Evolutionary conservation across 1,284 basidiomycete species (phyloP).

Genomic region (Trametes polyzona): DNA sequence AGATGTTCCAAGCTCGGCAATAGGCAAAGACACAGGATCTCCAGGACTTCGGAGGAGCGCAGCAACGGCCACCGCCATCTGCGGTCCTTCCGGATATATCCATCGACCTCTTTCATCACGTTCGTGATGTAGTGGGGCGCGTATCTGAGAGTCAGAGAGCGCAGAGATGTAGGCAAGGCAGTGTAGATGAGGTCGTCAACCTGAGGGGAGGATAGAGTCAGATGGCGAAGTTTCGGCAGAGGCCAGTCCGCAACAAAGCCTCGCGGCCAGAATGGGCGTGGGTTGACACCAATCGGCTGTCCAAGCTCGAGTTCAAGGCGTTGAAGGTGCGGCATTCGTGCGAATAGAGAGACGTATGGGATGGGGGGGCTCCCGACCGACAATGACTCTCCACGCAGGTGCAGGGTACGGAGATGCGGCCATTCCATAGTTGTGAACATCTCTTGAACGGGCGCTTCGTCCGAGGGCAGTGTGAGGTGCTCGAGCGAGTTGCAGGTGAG

Average conservation of each 20-base stretch:
- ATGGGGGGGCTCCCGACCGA: background rate
- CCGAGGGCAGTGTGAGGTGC: background rate
- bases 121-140: background rate
- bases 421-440: no score
- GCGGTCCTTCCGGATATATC: no score
- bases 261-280: background rate
- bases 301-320: background rate
- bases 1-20: background rate
- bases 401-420: no score
- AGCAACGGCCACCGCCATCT: background rate
- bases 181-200: background rate
- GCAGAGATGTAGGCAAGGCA: background rate
- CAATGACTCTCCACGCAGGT: background rate
- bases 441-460: no score
- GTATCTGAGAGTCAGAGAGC: background rate
- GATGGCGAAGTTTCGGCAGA: background rate
- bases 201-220: background rate
- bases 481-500: background rate
- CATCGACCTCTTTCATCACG: background rate
- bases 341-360: background rate
- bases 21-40: background rate
- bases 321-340: background rate
- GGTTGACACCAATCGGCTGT: background rate
- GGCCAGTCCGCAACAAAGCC: background rate
- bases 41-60: background rate